Evolutionary conservation across 2,329 filamentous ascomycete species (phyloP).

Genomic region (Dryadomyces quercus-mongolicae): DNA sequence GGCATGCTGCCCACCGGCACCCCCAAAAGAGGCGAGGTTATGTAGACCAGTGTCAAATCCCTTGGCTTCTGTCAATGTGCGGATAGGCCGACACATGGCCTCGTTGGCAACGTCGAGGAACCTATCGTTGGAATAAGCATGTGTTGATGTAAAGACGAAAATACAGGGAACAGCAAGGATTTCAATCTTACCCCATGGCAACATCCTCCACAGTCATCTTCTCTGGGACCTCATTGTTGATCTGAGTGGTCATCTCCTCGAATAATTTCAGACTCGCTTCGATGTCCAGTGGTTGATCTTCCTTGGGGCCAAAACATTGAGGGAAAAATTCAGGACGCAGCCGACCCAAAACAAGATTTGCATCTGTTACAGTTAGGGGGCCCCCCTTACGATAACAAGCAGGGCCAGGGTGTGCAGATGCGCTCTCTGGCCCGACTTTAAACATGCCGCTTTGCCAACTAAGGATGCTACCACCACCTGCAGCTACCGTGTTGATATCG

Average conservation of each 20-base stretch:
- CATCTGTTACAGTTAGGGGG: slow-evolving; percentile 55
- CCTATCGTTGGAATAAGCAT: background rate
- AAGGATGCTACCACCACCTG: slow-evolving; percentile 56
- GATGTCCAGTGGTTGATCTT: slow-evolving; percentile 35
- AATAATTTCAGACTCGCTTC: background rate
- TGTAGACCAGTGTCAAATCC: slow-evolving; percentile 60
- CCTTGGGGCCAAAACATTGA: slow-evolving; percentile 54
- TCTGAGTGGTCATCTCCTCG: background rate
- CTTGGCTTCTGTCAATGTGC: slow-evolving; percentile 58
- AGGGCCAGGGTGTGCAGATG: slow-evolving; percentile 68
- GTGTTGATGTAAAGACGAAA: no score
- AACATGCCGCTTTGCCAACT: slow-evolving; percentile 58
- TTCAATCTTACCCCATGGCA: background rate
- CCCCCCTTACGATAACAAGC: slow-evolving; percentile 56
- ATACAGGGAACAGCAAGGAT: background rate
- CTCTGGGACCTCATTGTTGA: background rate
- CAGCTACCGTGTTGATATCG: slow-evolving; percentile 87
- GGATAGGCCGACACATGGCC: slow-evolving; percentile 58
- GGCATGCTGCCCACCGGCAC: slow-evolving; percentile 60
- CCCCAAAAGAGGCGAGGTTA: slow-evolving; percentile 58
- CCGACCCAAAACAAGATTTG: slow-evolving; percentile 51
- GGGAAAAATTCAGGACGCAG: slow-evolving; percentile 47
- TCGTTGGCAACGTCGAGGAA: slow-evolving; percentile 62
- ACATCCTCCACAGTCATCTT: background rate
- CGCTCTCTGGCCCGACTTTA: slow-evolving; percentile 56